Percentiles rank a stretch among this genome's conserved stretches.
phyloP scores from a whole-genome alignment of 169 alveolate genomes.

The Plasmodium inui region DNA sequence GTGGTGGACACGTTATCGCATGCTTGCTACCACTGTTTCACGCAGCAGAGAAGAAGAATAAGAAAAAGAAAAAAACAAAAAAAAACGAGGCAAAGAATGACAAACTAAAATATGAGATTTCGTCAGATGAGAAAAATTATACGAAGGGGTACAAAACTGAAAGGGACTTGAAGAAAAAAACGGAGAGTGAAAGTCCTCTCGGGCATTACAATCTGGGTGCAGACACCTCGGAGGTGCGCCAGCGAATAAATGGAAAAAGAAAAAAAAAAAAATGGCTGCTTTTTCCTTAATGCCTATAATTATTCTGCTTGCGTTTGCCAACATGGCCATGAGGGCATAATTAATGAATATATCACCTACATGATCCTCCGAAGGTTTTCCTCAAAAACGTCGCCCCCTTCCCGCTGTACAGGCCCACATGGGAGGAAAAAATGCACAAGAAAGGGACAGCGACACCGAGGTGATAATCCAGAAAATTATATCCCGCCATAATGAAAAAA shows the following conservation, averaged over 20 bases:
- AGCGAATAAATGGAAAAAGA: background rate
- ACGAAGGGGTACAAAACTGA: slow-evolving; percentile 1
- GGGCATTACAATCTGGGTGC: slow-evolving; percentile 14
- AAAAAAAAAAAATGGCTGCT: background rate
- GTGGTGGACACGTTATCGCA: background rate
- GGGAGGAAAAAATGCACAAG: background rate
- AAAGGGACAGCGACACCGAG: slow-evolving; percentile 66
- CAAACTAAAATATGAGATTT: background rate
- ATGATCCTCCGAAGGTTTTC: background rate
- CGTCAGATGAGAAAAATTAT: slow-evolving; percentile 24
- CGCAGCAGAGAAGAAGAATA: slow-evolving; percentile 18
- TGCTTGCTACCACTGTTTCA: background rate
- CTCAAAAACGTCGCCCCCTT: background rate
- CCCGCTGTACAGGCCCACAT: slow-evolving; percentile 2
- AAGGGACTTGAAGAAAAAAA: slow-evolving; percentile 7
- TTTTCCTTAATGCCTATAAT: background rate
- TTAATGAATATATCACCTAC: background rate
- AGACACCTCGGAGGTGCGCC: slow-evolving; percentile 8
- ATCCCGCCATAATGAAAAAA: slow-evolving; percentile 62
- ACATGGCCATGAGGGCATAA: background rate
- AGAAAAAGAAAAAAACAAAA: background rate
- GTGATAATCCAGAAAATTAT: slow-evolving; percentile 59
- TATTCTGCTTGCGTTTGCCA: background rate
- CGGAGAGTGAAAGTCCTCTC: background rate
- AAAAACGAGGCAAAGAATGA: background rate